These are phyloP conservation scores for Starmerella roubikii DNA, from an alignment of 805 yeast species.

Conservation along the genomic window DNA sequence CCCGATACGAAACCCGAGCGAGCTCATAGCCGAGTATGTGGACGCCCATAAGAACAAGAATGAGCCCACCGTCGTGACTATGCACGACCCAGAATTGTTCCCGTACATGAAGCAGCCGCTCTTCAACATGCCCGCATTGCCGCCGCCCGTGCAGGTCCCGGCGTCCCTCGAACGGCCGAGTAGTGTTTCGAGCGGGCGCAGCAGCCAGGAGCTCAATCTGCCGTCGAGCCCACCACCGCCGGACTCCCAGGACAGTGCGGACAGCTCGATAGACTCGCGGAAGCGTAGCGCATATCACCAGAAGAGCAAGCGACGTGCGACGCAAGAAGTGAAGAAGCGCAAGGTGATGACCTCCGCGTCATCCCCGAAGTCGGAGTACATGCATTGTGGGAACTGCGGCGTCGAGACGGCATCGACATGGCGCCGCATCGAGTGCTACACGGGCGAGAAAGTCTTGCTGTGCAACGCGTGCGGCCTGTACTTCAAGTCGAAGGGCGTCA, in stretches of 20 bases:
- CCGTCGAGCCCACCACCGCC: slow-evolving; percentile 17
- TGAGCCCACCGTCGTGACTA: neutral
- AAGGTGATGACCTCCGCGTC: slow-evolving; percentile 1
- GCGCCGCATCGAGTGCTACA: slow-evolving; percentile 14
- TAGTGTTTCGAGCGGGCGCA: neutral
- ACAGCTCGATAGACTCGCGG: neutral
- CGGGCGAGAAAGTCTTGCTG: slow-evolving; percentile 12
- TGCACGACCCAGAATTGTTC: neutral
- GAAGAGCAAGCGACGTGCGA: slow-evolving; percentile 2
- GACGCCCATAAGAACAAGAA: neutral
- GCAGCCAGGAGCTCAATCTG: slow-evolving; percentile 1
- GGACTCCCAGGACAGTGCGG: neutral
- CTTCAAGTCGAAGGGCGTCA: slow-evolving; percentile 20
- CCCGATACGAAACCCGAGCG: slow-evolving; percentile 13
- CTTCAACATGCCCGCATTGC: slow-evolving; percentile 5
- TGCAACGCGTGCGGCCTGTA: slow-evolving; percentile 28
- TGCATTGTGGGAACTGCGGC: slow-evolving; percentile 19
- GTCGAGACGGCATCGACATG: slow-evolving; percentile 17
- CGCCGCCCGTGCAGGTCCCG: slow-evolving; percentile 6
- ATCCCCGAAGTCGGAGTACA: slow-evolving; percentile 6
- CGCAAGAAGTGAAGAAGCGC: slow-evolving; percentile 1
- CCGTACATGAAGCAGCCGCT: slow-evolving; percentile 4
- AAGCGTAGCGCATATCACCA: neutral
- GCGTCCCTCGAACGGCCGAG: neutral
- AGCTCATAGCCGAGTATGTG: slow-evolving; percentile 6